phyloP scores from a whole-genome alignment of 768 basidiomycete species.

The Tylopilus subfusipes region DNA sequence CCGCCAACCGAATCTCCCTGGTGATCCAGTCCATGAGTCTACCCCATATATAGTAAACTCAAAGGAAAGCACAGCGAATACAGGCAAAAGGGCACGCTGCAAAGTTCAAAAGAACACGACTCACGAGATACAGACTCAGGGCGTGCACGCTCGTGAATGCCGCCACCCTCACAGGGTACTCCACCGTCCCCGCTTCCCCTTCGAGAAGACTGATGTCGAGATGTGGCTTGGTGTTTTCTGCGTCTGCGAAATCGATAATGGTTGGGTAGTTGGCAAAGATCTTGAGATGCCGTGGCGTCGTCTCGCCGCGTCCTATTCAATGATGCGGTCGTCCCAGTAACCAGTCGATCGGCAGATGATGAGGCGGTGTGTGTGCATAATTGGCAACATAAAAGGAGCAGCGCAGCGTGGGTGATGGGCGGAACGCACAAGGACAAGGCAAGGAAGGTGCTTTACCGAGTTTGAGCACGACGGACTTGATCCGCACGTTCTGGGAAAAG shows the following conservation, averaged over 20 bases:
- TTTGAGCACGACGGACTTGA: constrained; percentile 73
- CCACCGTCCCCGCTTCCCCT: constrained; percentile 63
- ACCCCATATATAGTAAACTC: constrained; percentile 21
- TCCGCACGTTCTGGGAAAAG: constrained; percentile 72
- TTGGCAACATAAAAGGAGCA: constrained; percentile 6
- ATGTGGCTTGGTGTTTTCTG: constrained; percentile 64
- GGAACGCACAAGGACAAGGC: constrained; percentile 5
- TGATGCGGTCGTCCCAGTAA: constrained; percentile 1
- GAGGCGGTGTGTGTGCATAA: constrained; percentile 1
- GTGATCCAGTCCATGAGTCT: constrained; percentile 8
- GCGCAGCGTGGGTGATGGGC: constrained; percentile 7
- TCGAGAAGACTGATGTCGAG: constrained; percentile 68
- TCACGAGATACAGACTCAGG: constrained; percentile 75
- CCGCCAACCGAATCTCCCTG: constrained; percentile 71
- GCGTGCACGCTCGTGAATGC: constrained; percentile 74
- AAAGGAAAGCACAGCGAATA: constrained; percentile 10
- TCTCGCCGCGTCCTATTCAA: constrained; percentile 64
- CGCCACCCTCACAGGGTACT: constrained; percentile 75
- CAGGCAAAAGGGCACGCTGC: constrained; percentile 17
- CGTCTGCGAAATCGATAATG: constrained; percentile 77
- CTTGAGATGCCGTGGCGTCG: constrained; percentile 69
- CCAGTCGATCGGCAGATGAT: not conserved
- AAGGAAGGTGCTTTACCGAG: constrained; percentile 47
- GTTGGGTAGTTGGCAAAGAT: constrained; percentile 70
- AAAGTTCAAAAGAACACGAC: constrained; percentile 31